Base-by-base conservation (phyloP, 2,329 filamentous ascomycete species). In the Cladosporium colombiae region DNA sequence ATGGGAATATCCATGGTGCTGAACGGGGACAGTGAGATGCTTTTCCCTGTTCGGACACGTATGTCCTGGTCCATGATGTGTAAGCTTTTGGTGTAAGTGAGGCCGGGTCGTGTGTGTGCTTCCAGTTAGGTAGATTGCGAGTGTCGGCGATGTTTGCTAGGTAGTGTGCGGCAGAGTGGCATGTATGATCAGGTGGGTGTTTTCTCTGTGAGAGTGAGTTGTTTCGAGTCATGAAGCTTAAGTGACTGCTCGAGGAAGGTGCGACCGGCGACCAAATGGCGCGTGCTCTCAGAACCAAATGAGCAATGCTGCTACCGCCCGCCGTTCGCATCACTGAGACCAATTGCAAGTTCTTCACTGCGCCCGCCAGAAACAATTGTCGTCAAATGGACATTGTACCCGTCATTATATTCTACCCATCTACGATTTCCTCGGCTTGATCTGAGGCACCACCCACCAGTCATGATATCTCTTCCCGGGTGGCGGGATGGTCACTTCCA, bases 371-470 rank as follows among this genome's bases (percentile, higher is more conserved):
- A 21, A 6, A 13, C 2, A 5, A n/a, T 8, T n/a, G 40, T 46
- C n/a, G 8, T 21, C 37, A 18, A 21, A 13, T 21, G n/a, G n/a
- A 8, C n/a, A 46, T 21, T 21, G n/a, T 21, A 23, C 10, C 8
- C 23, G 8, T 46, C 40, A 6, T 46, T 46, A 21, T 46, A 62
- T 23, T 13, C 16, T 16, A 62, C 16, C 13, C 11, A 62, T 62
- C 29, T 35, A 62, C 44, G 4, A 31, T 3, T 56, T 63, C 27
- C 46, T 63, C 49, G 61, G 61, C 14, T 46, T 63, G 50, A 83
- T 69, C 69, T 76, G 80, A 5, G 78, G 80, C n/a, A 84, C 78
- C 31, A 80, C 71, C 81, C 82, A 84, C 70, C 79, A 81, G 55
- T 76, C 75, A 29, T 78, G 74, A 74, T 80, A 81, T 70, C 81